Evolutionary conservation across 805 yeast species (phyloP), one percentile per base, ranked within the genome.

Genomic region (Phaffomyces thermotolerans): DNA sequence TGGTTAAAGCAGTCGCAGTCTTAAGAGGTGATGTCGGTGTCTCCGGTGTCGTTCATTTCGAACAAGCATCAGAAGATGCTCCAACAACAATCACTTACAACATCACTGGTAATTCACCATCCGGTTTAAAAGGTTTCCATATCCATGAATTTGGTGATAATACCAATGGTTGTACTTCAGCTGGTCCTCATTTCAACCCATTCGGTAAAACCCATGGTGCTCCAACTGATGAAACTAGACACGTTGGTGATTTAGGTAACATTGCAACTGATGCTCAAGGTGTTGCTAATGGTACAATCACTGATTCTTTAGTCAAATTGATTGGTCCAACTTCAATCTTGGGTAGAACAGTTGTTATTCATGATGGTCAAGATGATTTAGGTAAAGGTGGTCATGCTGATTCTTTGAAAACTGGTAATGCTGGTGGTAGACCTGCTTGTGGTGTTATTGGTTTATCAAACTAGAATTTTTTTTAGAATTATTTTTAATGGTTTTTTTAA

Each of bases 101-200:
- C 60, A 85, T 93, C 63, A 60, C 78, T 46, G 99, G 99, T 66
- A 87, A 89, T 69, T 81, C 79, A 53, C 73, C 97, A 49, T 83
- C 86, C 60, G 91, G 96, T 41, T 71, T 76, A 64, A 82, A 95
- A 70, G 99, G 99, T 42, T 91, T 93, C 96, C 99, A 93, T 77
- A 73, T 93, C 64, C 99, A 93, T 71, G 84, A 87, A 64, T 93
- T 93, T 62, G 99, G 99, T 73, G 99, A 93, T 75, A 88, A 87
- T 81, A 88, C 99, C 71, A 93, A 93, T 67, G 99, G 99, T 54
- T 93, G 99, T 74, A 91, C 96, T 48, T 86, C 96, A 54, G 96
- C 97, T 43, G 97, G 97, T 63, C 96, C 96, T 47, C 97, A 90
- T 73, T 89, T 88, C 79, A 83, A 90, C 78, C 96, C 96, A 55